Conservation (phyloP, 2,329 filamentous ascomycete genomes). For the Phyllosticta citriasiana region DNA sequence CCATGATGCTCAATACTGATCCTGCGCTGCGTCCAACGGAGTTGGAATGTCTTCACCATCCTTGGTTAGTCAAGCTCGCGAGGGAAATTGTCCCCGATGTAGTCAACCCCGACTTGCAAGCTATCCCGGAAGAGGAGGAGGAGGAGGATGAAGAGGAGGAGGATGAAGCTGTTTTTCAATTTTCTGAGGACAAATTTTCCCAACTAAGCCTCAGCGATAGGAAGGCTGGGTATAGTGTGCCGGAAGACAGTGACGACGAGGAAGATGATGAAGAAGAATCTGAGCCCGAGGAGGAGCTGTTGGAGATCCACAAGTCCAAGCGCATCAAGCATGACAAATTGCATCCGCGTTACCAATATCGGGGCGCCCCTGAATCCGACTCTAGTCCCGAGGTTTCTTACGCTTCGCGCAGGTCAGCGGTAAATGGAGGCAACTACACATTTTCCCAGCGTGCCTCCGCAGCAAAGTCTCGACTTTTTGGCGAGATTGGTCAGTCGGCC, state of each 20-base stretch:
- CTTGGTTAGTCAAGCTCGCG: conserved; percentile 54
- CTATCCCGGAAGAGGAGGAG: conserved; percentile 46
- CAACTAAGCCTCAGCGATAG: conserved; percentile 43
- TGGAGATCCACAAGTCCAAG: conserved; percentile 33
- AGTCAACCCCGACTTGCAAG: conserved; percentile 23
- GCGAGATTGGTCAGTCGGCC: conserved; percentile 49
- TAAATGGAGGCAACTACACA: conserved; percentile 8
- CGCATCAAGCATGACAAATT: conserved; percentile 32
- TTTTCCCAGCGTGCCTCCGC: conserved; percentile 1
- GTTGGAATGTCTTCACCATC: conserved; percentile 56
- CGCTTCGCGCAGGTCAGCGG: background rate
- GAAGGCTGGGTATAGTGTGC: conserved; percentile 31
- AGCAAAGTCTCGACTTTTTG: conserved; percentile 43
- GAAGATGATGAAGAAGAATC: conserved; percentile 19
- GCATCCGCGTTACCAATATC: conserved; percentile 28
- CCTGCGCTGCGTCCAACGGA: conserved; percentile 70
- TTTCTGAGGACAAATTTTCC: conserved; percentile 24
- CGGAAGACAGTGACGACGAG: conserved; percentile 19
- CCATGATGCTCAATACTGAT: conserved; percentile 70
- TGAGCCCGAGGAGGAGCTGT: conserved; percentile 14
- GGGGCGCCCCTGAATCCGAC: conserved; percentile 24
- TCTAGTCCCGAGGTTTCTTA: conserved; percentile 29
- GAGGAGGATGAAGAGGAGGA: conserved; percentile 50
- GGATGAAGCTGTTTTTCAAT: conserved; percentile 15
- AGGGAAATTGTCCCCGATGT: conserved; percentile 30